Evolutionary conservation across 1,284 basidiomycete genomes (phyloP).

Genomic region (Fistulina hepatica): DNA sequence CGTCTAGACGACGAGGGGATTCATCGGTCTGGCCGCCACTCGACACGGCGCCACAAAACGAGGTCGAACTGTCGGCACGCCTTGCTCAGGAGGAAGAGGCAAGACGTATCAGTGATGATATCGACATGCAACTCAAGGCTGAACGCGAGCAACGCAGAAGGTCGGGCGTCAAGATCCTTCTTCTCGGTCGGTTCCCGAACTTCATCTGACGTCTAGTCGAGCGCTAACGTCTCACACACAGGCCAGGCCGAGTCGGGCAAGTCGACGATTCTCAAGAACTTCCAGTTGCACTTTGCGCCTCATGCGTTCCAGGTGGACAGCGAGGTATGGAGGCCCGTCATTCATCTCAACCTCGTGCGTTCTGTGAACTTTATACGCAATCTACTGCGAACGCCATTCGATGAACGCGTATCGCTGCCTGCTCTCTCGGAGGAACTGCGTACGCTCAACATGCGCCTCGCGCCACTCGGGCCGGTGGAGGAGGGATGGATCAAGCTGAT

Average conservation of each 20-base stretch:
- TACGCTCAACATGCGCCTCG: constrained; percentile 38
- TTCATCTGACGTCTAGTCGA: neutral
- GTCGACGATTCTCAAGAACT: constrained; percentile 55
- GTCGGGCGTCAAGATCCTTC: constrained; percentile 35
- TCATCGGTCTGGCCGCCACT: constrained; percentile 29
- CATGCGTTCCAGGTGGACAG: constrained; percentile 40
- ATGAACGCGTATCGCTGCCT: constrained; percentile 12
- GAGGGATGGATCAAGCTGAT: constrained; percentile 32
- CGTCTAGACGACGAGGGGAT: neutral
- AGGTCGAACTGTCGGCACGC: constrained; percentile 30
- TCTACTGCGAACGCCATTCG: no score
- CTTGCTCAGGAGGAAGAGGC: constrained; percentile 39
- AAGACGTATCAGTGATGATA: constrained; percentile 40
- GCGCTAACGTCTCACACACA: constrained; percentile 17
- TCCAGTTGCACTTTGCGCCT: constrained; percentile 50
- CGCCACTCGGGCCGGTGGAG: constrained; percentile 46
- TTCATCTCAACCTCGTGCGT: constrained; percentile 52
- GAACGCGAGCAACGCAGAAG: constrained; percentile 35
- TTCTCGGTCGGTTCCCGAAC: constrained; percentile 40
- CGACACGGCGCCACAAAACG: constrained; percentile 19
- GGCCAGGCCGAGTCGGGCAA: constrained; percentile 60
- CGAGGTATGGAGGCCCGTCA: constrained; percentile 48
- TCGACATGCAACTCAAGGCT: constrained; percentile 37
- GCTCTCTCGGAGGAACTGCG: constrained; percentile 29
- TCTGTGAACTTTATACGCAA: constrained; percentile 48